A percentile compares a stretch with the other conserved stretches of the same genome.
Conservation (phyloP, 768 basidiomycete species). For the Tricholoma sp. region DNA sequence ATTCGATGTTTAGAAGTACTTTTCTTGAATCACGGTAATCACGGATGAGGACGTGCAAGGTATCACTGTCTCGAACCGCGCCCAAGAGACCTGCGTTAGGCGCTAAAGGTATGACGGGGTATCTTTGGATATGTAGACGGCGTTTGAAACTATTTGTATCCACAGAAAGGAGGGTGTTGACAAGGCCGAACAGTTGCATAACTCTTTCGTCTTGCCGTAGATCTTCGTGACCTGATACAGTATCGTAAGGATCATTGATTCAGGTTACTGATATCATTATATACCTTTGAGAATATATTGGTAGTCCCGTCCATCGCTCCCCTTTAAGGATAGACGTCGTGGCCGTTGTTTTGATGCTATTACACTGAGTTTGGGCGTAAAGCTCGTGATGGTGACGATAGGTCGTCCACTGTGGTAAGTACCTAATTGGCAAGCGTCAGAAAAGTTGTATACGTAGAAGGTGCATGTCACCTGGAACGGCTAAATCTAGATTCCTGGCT, state of each 20-base stretch:
- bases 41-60: slow-evolving; percentile 91
- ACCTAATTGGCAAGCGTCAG: slow-evolving; percentile 37
- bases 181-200: slow-evolving; percentile 97
- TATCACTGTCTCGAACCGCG: slow-evolving; percentile 95
- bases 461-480: slow-evolving; percentile 75
- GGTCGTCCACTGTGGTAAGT: slow-evolving; percentile 89
- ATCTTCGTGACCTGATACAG: slow-evolving; percentile 83
- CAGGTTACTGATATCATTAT: background rate
- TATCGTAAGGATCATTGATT: background rate
- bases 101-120: slow-evolving; percentile 89
- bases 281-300: slow-evolving; percentile 87
- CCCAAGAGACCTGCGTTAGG: slow-evolving; percentile 93
- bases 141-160: slow-evolving; percentile 96
- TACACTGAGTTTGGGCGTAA: slow-evolving; percentile 85
- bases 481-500: slow-evolving; percentile 84
- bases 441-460: background rate
- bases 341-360: slow-evolving; percentile 98
- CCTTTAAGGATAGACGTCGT: slow-evolving; percentile 78
- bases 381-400: slow-evolving; percentile 77
- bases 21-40: slow-evolving; percentile 96
- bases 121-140: slow-evolving; percentile 90
- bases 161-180: slow-evolving; percentile 89
- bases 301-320: slow-evolving; percentile 91
- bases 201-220: slow-evolving; percentile 98
- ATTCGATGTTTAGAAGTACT: slow-evolving; percentile 95